Base-by-base conservation (phyloP, 2,329 filamentous ascomycete species). In the Microdochium nivale region DNA sequence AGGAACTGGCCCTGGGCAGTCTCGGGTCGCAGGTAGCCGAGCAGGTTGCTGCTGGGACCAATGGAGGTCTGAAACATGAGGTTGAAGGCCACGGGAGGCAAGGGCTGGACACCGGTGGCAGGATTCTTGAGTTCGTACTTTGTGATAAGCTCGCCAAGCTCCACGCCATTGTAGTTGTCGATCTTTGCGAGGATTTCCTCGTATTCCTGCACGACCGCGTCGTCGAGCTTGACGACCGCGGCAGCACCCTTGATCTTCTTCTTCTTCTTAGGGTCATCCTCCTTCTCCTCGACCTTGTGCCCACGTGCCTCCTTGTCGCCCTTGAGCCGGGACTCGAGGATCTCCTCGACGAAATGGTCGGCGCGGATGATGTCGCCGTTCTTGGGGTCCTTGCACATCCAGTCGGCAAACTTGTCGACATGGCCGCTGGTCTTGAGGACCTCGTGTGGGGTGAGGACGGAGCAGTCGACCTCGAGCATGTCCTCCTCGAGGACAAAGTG, bases 351-450 rank as follows among this genome's bases (percentile, higher is more conserved):
- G 62, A 97, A 82, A 75, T 99, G 94, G 67, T 99, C 94, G 53
- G 94, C 90, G 60, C 94, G 84, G 67, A 99, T 84, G 65, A 96
- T 96, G 70, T 99, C 94, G 67, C 94, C 94, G 63, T 87, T 96
- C 79, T 95, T 95, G 56, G 92, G 90, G 70, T 99, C 94, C 72
- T 95, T 96, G 84, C 89, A 96, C 91, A 97, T 96, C 89, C 88
- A 97, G 70, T 97, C 92, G 70, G 90, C 88, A 65, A 97, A 97
- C 72, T 95, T 95, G 70, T 96, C 92, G 58, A 97, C 94, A 73
- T 99, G 94, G 57, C 94, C 94, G 68, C 84, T 88, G 51, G 92
- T 96, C 80, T 97, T 95, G 65, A 99, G 81, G 35, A 99, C 89
- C 48, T 94, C 88, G 63, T 94, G 84, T 32, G 94, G 94, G 40